Evolutionary conservation across 371 early-diverging fungal genomes (phyloP).

Genomic region (Lichtheimia ramosa): DNA sequence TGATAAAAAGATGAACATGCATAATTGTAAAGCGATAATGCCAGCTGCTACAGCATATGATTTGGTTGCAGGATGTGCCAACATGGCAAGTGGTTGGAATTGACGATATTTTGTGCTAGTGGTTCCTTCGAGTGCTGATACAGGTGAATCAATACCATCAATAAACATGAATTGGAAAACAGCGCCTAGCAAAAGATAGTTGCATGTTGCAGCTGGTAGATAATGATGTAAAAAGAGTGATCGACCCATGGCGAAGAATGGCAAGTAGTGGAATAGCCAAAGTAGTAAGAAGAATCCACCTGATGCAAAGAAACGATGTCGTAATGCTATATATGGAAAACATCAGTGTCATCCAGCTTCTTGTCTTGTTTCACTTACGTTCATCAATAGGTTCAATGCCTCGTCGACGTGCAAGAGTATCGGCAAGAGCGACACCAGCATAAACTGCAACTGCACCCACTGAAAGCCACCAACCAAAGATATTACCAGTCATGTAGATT

Average conservation of each 20-base stretch:
- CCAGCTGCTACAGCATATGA: slow-evolving; percentile 45
- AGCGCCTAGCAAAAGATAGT: slow-evolving; percentile 73
- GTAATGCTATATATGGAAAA: slow-evolving; percentile 39
- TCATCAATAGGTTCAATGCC: slow-evolving; percentile 69
- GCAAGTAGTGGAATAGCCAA: slow-evolving; percentile 91
- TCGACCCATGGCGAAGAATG: slow-evolving; percentile 96
- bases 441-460: slow-evolving; percentile 59
- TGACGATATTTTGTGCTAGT: slow-evolving; percentile 26
- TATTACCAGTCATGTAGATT: slow-evolving; percentile 97
- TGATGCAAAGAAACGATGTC: slow-evolving; percentile 61
- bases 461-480: slow-evolving; percentile 89
- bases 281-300: slow-evolving; percentile 83
- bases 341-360: too few species aligned
- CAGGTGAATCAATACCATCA: slow-evolving; percentile 59
- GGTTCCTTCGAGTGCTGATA: slow-evolving; percentile 39
- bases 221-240: slow-evolving; percentile 98
- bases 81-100: slow-evolving; percentile 19
- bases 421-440: slow-evolving; percentile 54
- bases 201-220: slow-evolving; percentile 83
- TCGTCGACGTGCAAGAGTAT: slow-evolving; percentile 68
- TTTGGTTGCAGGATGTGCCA: slow-evolving; percentile 14
- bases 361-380: slow-evolving; percentile 15
- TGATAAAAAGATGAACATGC: slow-evolving; percentile 59
- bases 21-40: slow-evolving; percentile 47
- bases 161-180: slow-evolving; percentile 69